Base-by-base conservation (phyloP, 2,329 filamentous ascomycete species). In the Aureobasidium vineae region DNA sequence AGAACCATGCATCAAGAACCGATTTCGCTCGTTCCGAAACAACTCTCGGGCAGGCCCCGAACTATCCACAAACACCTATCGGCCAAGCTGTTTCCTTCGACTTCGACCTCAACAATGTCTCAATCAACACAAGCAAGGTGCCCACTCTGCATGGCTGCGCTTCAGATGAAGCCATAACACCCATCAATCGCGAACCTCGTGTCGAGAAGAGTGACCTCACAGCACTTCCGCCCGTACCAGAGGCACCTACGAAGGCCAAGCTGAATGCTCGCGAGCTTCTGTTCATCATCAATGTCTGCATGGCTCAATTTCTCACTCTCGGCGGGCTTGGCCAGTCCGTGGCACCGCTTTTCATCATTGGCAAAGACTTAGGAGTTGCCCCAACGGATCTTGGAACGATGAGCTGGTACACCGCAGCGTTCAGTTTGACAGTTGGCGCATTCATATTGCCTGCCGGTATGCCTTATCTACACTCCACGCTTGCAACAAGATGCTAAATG, bases 291-390 rank as follows among this genome's bases (percentile, higher is more conserved):
- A 63, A 47, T 21, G 50, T 69, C n/a, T 69, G 66, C 23, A 50
- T 66, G 50, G 68, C 68, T 52, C 68, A 69, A 31, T 68, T 69
- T 28, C 54, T 66, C 16, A 66, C 68, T 2, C 68, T 68, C 31
- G 68, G 23, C n/a, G 66, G 68, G 10, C 66, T 68, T 60, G 66
- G 50, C 40, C 66, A 68, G 54, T 73, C 70, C 6, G 70, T 81
- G 10, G 76, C 76, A 16, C 77, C 78, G 1, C 73, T 83, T 21
- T 77, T 81, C 63, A 74, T 81, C 63, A 83, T 85, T 68, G 81
- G 76, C 23, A 68, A 74, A 21, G 76, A 76, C 50, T 79, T 84
- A 50, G 75, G 74, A 15, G 75, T 76, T 23, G 73, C 71, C 1
- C 75, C 75, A 52, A 75, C 78, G 1, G 80, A 77, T 21, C 73